phyloP scores from a whole-genome alignment of 768 basidiomycete genomes.

The Agaricus blazei region DNA sequence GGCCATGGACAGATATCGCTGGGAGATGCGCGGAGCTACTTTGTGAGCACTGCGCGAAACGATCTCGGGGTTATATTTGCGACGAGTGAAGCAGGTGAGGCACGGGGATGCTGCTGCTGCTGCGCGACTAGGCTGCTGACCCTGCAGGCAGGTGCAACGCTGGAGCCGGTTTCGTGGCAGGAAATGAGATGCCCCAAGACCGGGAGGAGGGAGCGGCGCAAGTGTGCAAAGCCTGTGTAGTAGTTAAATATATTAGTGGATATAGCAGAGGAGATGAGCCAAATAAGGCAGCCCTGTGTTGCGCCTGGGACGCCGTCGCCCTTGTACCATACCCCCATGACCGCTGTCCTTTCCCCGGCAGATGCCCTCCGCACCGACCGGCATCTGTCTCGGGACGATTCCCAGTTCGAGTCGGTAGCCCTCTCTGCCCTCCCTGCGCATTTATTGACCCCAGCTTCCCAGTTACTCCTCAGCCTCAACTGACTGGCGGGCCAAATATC shows the following conservation, averaged over 20 bases:
- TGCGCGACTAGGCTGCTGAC: neutral
- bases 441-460: conserved; percentile 12
- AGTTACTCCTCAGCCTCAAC: conserved; percentile 53
- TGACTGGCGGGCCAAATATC: conserved; percentile 78
- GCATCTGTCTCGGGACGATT: conserved; percentile 64
- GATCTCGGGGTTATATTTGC: conserved; percentile 91
- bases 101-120: conserved; percentile 15
- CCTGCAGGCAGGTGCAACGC: conserved; percentile 54
- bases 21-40: conserved; percentile 89
- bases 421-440: conserved; percentile 14
- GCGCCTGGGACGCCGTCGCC: neutral
- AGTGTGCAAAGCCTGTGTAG: conserved; percentile 81
- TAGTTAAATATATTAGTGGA: conserved; percentile 27
- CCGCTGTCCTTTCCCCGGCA: conserved; percentile 58
- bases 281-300: conserved; percentile 21
- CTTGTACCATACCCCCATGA: conserved; percentile 32
- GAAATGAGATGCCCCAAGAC: conserved; percentile 88
- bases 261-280: conserved; percentile 13
- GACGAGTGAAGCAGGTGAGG: conserved; percentile 72
- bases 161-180: conserved; percentile 87
- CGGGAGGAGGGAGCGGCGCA: conserved; percentile 73
- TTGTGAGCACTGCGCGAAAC: conserved; percentile 85
- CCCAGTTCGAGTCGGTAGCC: conserved; percentile 45
- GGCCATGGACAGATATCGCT: conserved; percentile 65
- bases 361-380: conserved; percentile 57